These are phyloP conservation scores for Macrolepiota dolichaula DNA, from an alignment of 768 basidiomycete genomes.

Conservation along the genomic window DNA sequence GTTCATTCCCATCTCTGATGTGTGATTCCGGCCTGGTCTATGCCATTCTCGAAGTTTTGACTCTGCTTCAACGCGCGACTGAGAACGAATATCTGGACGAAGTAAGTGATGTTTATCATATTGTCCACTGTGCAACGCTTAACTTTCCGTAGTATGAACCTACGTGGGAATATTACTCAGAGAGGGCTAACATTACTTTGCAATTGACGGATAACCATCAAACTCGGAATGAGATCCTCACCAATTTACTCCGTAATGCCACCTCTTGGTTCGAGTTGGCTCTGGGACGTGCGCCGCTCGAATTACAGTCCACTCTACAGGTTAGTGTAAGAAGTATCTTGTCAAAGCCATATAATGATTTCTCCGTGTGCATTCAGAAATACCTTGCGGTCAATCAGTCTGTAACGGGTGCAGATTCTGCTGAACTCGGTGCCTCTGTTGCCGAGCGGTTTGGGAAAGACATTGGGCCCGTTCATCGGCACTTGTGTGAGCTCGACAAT, in stretches of 20 bases:
- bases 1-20: slow-evolving; percentile 91
- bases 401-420: slow-evolving; percentile 62
- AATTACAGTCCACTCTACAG: slow-evolving; percentile 90
- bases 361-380: slow-evolving; percentile 48
- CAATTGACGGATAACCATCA: slow-evolving; percentile 84
- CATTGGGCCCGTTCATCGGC: slow-evolving; percentile 73
- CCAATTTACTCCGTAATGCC: slow-evolving; percentile 69
- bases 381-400: slow-evolving; percentile 80
- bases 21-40: slow-evolving; percentile 87
- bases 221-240: slow-evolving; percentile 80
- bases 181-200: slow-evolving; percentile 68
- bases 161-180: slow-evolving; percentile 76
- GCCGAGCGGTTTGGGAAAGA: slow-evolving; percentile 84
- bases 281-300: slow-evolving; percentile 84
- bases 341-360: slow-evolving; percentile 1
- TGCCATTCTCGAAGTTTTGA: slow-evolving; percentile 87
- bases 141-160: slow-evolving; percentile 74
- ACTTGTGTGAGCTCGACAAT: slow-evolving; percentile 53
- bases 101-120: slow-evolving; percentile 38
- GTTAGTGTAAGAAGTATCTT: slow-evolving; percentile 34
- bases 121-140: not conserved
- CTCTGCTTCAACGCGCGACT: slow-evolving; percentile 80
- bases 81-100: slow-evolving; percentile 92
- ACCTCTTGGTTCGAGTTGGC: slow-evolving; percentile 85
- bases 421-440: slow-evolving; percentile 89